Evolutionary conservation across 129 eudicot genomes (phyloP).

Genomic region (Heracleum sosnowskyi): DNA sequence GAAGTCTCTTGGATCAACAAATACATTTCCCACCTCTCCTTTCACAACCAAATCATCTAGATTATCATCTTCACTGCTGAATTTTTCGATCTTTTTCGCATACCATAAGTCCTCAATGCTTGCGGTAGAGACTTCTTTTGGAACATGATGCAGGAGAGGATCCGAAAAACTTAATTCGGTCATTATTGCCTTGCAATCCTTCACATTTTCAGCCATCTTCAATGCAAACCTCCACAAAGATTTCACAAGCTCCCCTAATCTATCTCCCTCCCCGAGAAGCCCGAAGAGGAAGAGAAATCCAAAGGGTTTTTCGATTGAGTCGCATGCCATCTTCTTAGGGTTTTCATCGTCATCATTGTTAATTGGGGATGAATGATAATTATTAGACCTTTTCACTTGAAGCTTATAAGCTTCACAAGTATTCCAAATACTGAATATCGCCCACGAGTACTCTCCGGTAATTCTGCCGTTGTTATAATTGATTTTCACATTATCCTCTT

Average conservation of each 20-base stretch:
- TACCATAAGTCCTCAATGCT: slow-evolving; percentile 26
- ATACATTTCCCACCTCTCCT: slow-evolving; percentile 15
- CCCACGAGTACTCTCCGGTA: slow-evolving; percentile 18
- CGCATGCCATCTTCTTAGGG: slow-evolving; percentile 7
- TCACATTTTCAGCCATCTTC: slow-evolving; percentile 10
- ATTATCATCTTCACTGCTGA: neutral
- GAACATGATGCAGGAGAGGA: slow-evolving; percentile 14
- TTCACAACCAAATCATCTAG: neutral
- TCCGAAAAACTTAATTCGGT: slow-evolving; percentile 20
- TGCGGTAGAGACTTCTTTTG: neutral
- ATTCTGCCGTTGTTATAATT: neutral
- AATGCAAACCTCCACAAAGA: slow-evolving; percentile 17
- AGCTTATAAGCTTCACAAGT: slow-evolving; percentile 16
- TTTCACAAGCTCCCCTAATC: slow-evolving; percentile 16
- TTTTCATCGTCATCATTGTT: slow-evolving; percentile 7
- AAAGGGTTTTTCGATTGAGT: slow-evolving; percentile 11
- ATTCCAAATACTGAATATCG: slow-evolving; percentile 25
- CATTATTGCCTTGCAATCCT: slow-evolving; percentile 17
- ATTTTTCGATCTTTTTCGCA: neutral
- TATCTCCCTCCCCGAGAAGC: slow-evolving; percentile 21
- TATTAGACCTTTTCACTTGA: neutral
- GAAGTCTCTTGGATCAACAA: slow-evolving; percentile 34
- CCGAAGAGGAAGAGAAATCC: slow-evolving; percentile 25
- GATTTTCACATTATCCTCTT: neutral
- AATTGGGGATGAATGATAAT: neutral